Percentiles rank a stretch among this genome's conserved stretches.
Conservation (phyloP, 768 basidiomycete species). For the Megacollybia marginata region DNA sequence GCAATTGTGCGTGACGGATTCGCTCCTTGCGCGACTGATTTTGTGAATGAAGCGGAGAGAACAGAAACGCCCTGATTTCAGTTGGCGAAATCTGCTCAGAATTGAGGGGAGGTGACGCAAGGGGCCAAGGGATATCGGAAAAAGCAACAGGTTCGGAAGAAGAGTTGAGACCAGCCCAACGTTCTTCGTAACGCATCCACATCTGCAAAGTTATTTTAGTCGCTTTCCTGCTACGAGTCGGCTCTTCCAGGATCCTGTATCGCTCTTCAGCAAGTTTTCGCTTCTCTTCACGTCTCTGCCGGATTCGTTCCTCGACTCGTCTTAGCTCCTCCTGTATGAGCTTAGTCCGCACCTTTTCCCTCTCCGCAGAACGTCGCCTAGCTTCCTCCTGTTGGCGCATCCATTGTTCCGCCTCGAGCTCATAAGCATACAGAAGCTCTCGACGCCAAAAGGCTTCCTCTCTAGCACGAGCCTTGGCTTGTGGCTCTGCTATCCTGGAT, state of each 20-base stretch:
- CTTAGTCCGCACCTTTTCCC: slow-evolving; percentile 37
- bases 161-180: slow-evolving; percentile 47
- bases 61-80: slow-evolving; percentile 52
- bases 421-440: slow-evolving; percentile 44
- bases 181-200: slow-evolving; percentile 58
- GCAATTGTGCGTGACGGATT: slow-evolving; percentile 55
- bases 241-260: slow-evolving; percentile 25
- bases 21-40: slow-evolving; percentile 55
- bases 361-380: slow-evolving; percentile 35
- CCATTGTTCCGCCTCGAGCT: slow-evolving; percentile 44
- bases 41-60: slow-evolving; percentile 58
- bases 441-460: slow-evolving; percentile 33
- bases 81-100: slow-evolving; percentile 45
- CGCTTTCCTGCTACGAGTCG: slow-evolving; percentile 35
- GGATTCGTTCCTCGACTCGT: slow-evolving; percentile 46
- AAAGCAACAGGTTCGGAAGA: slow-evolving; percentile 48
- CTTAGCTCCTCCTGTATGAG: slow-evolving; percentile 48
- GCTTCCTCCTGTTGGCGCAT: slow-evolving; percentile 42
- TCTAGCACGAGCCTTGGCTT: slow-evolving; percentile 23
- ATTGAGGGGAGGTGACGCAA: slow-evolving; percentile 31
- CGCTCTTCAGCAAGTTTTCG: slow-evolving; percentile 41
- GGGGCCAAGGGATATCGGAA: slow-evolving; percentile 67
- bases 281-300: slow-evolving; percentile 43
- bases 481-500: slow-evolving; percentile 60
- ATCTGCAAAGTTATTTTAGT: slow-evolving; percentile 41